phyloP scores from a whole-genome alignment of 176 grass and related monocot genomes.

The Pontederia paniculata region DNA sequence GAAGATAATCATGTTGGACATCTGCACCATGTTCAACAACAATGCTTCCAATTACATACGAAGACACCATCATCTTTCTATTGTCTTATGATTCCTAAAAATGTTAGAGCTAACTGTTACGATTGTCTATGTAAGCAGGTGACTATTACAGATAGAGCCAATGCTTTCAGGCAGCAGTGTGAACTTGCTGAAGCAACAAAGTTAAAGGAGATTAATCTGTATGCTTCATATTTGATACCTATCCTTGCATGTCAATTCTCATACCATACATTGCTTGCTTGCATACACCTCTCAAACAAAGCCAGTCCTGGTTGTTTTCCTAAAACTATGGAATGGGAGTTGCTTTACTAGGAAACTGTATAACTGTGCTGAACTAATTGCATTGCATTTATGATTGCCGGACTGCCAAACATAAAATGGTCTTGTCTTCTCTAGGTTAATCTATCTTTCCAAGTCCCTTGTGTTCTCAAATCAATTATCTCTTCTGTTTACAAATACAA shows the following conservation, averaged over 20 bases:
- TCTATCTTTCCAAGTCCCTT: too few relatives aligned
- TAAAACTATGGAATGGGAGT: too few relatives aligned
- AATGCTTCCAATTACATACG: neutral
- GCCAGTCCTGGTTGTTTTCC: too few relatives aligned
- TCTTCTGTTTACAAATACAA: neutral
- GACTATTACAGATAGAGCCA: slow-evolving; percentile 82
- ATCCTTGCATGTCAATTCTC: too few relatives aligned
- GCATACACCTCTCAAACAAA: too few relatives aligned
- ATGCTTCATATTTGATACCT: slow-evolving; percentile 22
- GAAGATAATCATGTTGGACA: neutral
- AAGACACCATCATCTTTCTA: neutral
- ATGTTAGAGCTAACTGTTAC: neutral
- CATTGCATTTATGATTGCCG: neutral
- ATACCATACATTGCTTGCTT: too few relatives aligned
- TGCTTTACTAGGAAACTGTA: too few relatives aligned
- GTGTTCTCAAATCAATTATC: neutral
- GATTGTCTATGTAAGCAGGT: slow-evolving; percentile 30
- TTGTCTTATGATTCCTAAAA: neutral
- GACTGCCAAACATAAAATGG: neutral
- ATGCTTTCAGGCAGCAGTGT: slow-evolving; percentile 94
- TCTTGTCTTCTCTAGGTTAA: too few relatives aligned
- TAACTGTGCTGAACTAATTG: neutral
- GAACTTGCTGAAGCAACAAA: slow-evolving; percentile 85
- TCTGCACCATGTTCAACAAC: neutral
- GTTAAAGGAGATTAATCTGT: slow-evolving; percentile 96